A percentile compares a stretch with the other conserved stretches of the same genome.
Evolutionary conservation across 306 rosid genomes (phyloP).

Genomic region (Casuarina equisetifolia): DNA sequence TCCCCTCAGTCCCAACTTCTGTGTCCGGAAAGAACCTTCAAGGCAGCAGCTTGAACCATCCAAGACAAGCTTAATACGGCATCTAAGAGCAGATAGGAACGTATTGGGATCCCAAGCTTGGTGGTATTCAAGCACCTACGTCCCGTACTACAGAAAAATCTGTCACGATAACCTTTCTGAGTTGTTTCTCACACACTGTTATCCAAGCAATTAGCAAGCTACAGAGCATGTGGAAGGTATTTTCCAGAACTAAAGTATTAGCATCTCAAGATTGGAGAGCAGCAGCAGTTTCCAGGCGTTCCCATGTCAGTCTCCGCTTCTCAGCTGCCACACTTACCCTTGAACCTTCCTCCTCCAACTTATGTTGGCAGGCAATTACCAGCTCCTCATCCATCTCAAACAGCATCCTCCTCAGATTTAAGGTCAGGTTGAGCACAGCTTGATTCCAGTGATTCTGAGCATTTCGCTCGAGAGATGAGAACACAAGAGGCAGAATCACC

Average conservation of each 20-base stretch:
- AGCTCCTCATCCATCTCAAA: constrained; percentile 88
- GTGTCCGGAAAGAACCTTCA: constrained; percentile 17
- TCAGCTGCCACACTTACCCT: constrained; percentile 57
- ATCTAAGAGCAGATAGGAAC: constrained; percentile 41
- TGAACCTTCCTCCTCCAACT: constrained; percentile 65
- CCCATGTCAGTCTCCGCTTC: constrained; percentile 81
- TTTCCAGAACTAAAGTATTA: constrained; percentile 55
- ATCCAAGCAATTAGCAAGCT: constrained; percentile 59
- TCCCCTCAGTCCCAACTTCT: constrained; percentile 6
- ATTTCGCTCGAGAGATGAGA: constrained; percentile 82
- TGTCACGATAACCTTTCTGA: constrained; percentile 2
- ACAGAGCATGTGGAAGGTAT: constrained; percentile 71
- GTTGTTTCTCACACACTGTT: constrained; percentile 20
- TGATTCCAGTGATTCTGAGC: constrained; percentile 90
- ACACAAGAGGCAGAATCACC: constrained; percentile 76
- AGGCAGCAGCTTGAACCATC: constrained; percentile 27
- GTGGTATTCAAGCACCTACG: constrained; percentile 31
- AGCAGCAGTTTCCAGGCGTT: constrained; percentile 71
- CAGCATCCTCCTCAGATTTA: constrained; percentile 72
- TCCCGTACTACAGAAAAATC: constrained; percentile 23
- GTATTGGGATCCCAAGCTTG: constrained; percentile 28
- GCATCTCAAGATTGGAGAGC: constrained; percentile 40
- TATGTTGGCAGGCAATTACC: constrained; percentile 68
- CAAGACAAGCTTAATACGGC: constrained; percentile 38
- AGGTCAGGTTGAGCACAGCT: constrained; percentile 86